These are phyloP conservation scores for Globisporangium lucens DNA, from an alignment of 352 stramenopile genomes.

Conservation along the genomic window DNA sequence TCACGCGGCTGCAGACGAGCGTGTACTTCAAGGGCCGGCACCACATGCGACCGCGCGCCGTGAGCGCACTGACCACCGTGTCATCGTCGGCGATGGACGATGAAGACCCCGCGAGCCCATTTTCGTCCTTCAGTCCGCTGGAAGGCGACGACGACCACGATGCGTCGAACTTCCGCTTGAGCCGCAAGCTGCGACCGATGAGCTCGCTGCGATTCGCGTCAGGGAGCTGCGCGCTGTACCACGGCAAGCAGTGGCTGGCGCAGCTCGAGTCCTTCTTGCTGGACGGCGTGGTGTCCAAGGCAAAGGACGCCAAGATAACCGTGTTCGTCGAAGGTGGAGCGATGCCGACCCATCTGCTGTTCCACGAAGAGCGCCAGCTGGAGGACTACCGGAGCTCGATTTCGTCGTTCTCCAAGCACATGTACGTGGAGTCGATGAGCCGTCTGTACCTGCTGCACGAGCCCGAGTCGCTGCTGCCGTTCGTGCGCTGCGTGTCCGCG, in stretches of 20 bases:
- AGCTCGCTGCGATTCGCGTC: constrained; percentile 78
- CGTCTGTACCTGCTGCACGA: constrained; percentile 78
- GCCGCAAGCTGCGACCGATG: constrained; percentile 75
- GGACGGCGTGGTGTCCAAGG: constrained; percentile 48
- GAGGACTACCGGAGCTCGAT: constrained; percentile 65
- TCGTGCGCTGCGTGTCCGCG: constrained; percentile 54
- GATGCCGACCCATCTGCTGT: constrained; percentile 69
- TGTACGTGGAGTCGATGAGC: constrained; percentile 85
- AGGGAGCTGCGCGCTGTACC: constrained; percentile 43
- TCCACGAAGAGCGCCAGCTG: constrained; percentile 74
- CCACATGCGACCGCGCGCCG: constrained; percentile 29
- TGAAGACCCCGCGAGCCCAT: constrained; percentile 15
- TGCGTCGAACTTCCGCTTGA: constrained; percentile 54
- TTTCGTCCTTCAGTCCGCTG: constrained; percentile 17
- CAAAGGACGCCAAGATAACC: background rate
- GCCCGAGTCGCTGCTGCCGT: constrained; percentile 45
- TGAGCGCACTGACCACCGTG: constrained; percentile 48
- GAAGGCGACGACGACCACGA: constrained; percentile 24
- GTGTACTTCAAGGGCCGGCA: constrained; percentile 25
- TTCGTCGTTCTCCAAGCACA: constrained; percentile 82
- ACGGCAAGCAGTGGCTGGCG: constrained; percentile 61
- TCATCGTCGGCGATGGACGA: constrained; percentile 12
- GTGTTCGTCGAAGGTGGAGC: background rate
- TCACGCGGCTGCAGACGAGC: constrained; percentile 48
- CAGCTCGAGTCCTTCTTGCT: constrained; percentile 76